Base-by-base conservation (phyloP, 2,329 filamentous ascomycete species). In the Neurospora sp. region DNA sequence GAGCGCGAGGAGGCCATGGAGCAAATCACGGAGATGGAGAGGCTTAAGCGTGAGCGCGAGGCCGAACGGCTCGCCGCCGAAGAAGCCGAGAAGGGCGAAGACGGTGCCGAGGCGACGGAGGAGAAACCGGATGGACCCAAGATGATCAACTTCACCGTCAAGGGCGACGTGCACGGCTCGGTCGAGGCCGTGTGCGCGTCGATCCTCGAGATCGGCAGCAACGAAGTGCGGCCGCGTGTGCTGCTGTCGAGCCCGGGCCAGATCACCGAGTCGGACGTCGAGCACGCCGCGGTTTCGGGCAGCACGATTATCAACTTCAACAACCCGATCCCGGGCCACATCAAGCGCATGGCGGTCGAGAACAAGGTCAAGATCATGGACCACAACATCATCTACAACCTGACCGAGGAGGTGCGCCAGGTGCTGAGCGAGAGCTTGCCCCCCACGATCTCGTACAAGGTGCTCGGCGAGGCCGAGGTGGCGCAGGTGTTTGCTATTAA, bases 111-210 rank as follows among this genome's bases (percentile, higher is more conserved):
- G 80, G 69, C 81, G 77, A 38, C 68, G 74, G 78, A 2, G 76
- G 79, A 1, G 75, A 74, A 2, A 80, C 79, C 70, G 74, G 15
- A 75, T 79, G 40, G 82, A 8, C 80, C 85, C 8, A 83, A 83
- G 67, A 81, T 86, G 17, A 85, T 97, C 66, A 91, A 91, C 75
- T 96, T 98, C 80, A 88, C 96, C 70, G 85, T 99, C 81, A 97
- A 96, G 80, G 94, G 90, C 69, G 96, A 99, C 76, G 96, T 98
- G 19, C 92, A 91, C 72, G 96, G 96, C 43, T 98, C 95, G 0
- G 93, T 94, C 0, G 96, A 99, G 82, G 96, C 96, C 2, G 91
- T 98, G 2, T 85, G 89, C 71, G 90, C 92, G 67, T 90, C 91
- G 8, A 85, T 99, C 70, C 83, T 89, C 71, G 88, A 90, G 71